A percentile compares a stretch with the other conserved stretches of the same genome.
Conservation (phyloP, 169 alveolate species). For the Plasmodium gonderi region DNA sequence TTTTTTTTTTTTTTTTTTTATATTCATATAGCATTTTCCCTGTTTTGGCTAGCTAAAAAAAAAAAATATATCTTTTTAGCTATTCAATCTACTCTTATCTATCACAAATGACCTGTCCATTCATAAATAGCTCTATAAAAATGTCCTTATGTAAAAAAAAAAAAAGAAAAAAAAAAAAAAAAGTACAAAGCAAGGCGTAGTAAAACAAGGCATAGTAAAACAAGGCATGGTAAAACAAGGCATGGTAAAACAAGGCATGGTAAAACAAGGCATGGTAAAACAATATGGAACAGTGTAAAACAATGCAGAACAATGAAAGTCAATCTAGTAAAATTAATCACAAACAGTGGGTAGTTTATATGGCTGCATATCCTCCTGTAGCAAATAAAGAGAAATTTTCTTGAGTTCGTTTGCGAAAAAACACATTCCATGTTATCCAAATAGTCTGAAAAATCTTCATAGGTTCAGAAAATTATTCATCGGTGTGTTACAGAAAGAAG, state of each 20-base stretch:
- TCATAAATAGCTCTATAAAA: neutral
- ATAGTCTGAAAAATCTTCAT: neutral
- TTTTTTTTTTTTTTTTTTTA: constrained; percentile 3
- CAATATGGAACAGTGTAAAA: no score
- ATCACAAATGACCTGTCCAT: neutral
- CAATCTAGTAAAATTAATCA: no score
- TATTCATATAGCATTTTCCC: no score
- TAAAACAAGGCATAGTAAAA: no score
- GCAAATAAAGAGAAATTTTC: no score
- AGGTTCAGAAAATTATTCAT: neutral
- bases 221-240: no score
- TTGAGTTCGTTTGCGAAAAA: no score
- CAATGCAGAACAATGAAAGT: no score
- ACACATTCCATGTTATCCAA: neutral
- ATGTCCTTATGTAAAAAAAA: neutral
- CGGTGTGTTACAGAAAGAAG: neutral
- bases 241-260: no score
- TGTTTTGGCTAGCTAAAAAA: constrained; percentile 8
- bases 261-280: no score
- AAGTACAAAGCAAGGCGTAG: no score
- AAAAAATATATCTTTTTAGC: neutral
- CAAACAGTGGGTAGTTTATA: neutral
- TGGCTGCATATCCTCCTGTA: neutral
- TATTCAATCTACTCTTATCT: neutral
- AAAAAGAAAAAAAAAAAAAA: constrained; percentile 3